A percentile compares a stretch with the other conserved stretches of the same genome.
These are phyloP conservation scores for Raphidocelis subcapitata DNA, from an alignment of 139 green algal species.

Conservation along the genomic window DNA sequence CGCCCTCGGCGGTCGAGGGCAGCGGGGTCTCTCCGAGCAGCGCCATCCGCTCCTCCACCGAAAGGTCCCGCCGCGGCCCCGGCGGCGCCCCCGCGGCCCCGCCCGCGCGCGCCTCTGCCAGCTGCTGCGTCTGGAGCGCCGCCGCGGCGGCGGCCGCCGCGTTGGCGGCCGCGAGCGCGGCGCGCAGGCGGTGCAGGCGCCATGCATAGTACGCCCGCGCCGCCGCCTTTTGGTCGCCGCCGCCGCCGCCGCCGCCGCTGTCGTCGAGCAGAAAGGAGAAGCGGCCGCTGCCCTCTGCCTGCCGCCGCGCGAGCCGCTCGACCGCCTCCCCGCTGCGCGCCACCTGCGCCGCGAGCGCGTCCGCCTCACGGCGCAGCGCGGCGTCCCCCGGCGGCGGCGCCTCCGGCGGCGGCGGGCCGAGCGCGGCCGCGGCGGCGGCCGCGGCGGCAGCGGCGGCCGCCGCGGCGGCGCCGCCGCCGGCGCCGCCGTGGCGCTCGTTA, in stretches of 20 bases:
- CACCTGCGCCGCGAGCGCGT: constrained; percentile 75
- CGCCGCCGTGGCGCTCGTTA: neutral
- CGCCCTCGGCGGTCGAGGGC: constrained; percentile 9
- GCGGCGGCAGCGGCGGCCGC: constrained; percentile 29
- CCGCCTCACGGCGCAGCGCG: constrained; percentile 58
- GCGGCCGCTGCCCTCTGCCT: constrained; percentile 36
- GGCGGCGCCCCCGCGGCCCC: constrained; percentile 8
- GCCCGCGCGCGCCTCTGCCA: neutral
- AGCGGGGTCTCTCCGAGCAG: constrained; percentile 69
- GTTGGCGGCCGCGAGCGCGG: neutral
- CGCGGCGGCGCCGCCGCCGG: neutral
- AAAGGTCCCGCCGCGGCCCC: constrained; percentile 37
- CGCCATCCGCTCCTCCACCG: constrained; percentile 58
- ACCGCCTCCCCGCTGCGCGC: constrained; percentile 81
- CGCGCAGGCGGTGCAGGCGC: constrained; percentile 39
- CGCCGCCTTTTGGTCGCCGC: constrained; percentile 48
- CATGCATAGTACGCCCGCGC: constrained; percentile 79
- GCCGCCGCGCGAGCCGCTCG: constrained; percentile 75
- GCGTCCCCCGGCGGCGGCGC: constrained; percentile 48
- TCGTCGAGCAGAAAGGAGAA: constrained; percentile 76
- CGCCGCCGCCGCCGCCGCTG: too few species aligned
- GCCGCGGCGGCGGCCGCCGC: constrained; percentile 1
- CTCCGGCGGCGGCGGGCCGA: neutral
- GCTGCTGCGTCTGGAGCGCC: neutral
- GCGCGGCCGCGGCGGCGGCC: constrained; percentile 8